Evolutionary conservation across 805 yeast species (phyloP).

Genomic region (Wickerhamomyces canadensis): DNA sequence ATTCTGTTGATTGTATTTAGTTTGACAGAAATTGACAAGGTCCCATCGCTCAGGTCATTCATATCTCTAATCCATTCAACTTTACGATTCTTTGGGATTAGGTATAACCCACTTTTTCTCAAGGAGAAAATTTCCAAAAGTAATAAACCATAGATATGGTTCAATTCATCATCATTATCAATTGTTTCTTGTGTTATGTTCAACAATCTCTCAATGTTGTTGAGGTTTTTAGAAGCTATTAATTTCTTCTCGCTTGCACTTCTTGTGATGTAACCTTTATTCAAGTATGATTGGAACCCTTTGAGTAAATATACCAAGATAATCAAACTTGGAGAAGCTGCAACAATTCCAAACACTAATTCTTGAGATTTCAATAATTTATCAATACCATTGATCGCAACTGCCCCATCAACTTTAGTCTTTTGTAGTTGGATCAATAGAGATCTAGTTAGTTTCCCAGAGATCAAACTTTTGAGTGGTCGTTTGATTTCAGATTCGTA

Average conservation of each 20-base stretch:
- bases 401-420: constrained; percentile 89
- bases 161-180: constrained; percentile 21
- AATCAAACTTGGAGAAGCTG: constrained; percentile 74
- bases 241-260: constrained; percentile 20
- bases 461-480: constrained; percentile 56
- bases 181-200: constrained; percentile 21
- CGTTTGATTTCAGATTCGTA: constrained; percentile 71
- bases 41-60: constrained; percentile 46
- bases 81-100: constrained; percentile 46
- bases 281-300: constrained; percentile 24
- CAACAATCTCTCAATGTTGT: constrained; percentile 54
- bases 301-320: constrained; percentile 43
- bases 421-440: constrained; percentile 90
- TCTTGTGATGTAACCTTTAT: constrained; percentile 29
- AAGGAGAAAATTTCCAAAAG: constrained; percentile 62
- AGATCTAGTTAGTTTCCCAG: constrained; percentile 71
- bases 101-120: constrained; percentile 38
- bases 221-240: constrained; percentile 39
- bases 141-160: constrained; percentile 50
- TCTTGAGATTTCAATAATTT: constrained; percentile 86
- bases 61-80: constrained; percentile 60
- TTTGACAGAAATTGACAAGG: constrained; percentile 33
- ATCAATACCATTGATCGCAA: constrained; percentile 89
- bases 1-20: constrained; percentile 48
- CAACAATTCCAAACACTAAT: constrained; percentile 87